These are phyloP conservation scores for Chlorella sp. DNA, from an alignment of 139 green algal species.

Conservation along the genomic window DNA sequence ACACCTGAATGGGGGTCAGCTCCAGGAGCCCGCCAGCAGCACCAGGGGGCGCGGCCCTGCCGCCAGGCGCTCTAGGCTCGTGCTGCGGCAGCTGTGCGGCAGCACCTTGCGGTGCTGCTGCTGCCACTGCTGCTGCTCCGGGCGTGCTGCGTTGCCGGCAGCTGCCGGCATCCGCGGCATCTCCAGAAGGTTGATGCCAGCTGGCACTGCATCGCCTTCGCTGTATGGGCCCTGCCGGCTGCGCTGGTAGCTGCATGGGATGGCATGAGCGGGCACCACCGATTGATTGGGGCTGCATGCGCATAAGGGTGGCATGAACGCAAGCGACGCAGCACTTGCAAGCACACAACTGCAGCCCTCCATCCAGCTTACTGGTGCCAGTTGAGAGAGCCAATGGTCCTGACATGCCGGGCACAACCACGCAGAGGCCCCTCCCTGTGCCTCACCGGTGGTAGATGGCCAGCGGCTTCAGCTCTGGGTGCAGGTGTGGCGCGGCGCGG, in stretches of 20 bases:
- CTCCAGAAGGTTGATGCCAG: neutral
- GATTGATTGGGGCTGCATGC: too few species aligned
- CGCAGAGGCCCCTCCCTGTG: too few species aligned
- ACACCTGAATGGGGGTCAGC: conserved; percentile 1
- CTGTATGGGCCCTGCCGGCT: neutral
- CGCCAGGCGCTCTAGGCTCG: neutral
- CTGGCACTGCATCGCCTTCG: neutral
- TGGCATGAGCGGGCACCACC: too few species aligned
- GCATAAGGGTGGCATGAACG: too few species aligned
- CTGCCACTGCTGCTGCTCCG: too few species aligned
- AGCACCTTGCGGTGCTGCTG: too few species aligned
- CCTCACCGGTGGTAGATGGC: neutral
- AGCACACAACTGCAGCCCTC: too few species aligned
- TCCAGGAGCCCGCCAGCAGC: conserved; percentile 2
- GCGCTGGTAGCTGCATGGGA: neutral
- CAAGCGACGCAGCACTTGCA: neutral
- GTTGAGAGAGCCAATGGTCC: too few species aligned
- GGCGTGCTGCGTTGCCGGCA: too few species aligned
- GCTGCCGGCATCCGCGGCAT: too few species aligned
- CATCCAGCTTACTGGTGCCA: too few species aligned
- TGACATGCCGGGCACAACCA: too few species aligned
- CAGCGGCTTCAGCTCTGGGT: conserved; percentile 4
- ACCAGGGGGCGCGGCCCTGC: neutral
- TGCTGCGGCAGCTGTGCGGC: neutral
- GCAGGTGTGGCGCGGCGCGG: neutral